Percentiles rank a stretch among this genome's conserved stretches.
Evolutionary conservation across 2,329 filamentous ascomycete genomes (phyloP).

Genomic region (Corynespora cassiicola): DNA sequence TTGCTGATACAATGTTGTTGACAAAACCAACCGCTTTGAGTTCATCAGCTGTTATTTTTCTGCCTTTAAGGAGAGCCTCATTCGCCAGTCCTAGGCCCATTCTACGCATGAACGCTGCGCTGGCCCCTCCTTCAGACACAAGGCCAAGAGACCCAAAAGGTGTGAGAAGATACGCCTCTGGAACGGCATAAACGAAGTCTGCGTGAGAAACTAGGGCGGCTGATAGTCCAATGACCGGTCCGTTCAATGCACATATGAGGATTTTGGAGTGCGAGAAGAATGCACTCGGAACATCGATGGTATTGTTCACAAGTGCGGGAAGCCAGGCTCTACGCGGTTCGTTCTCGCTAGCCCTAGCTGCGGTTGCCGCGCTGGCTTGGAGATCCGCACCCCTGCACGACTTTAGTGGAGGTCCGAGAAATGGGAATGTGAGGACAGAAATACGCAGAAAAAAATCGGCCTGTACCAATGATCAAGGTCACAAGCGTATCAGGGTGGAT

Average conservation of each 20-base stretch:
- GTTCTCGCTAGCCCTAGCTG: not conserved
- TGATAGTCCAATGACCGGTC: constrained; percentile 7
- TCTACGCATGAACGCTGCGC: constrained; percentile 74
- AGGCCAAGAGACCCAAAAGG: constrained; percentile 87
- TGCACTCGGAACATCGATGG: constrained; percentile 5
- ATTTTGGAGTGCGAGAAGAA: constrained; percentile 10
- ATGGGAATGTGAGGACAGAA: constrained; percentile 1
- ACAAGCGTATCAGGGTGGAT: constrained; percentile 3
- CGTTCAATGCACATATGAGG: constrained; percentile 7
- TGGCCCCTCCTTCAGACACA: constrained; percentile 83
- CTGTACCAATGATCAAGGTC: constrained; percentile 5
- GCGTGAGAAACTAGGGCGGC: constrained; percentile 8
- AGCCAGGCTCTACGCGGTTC: constrained; percentile 2
- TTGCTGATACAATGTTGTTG: constrained; percentile 74
- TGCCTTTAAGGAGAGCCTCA: constrained; percentile 87
- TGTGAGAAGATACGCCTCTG: constrained; percentile 80
- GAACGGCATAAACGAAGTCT: constrained; percentile 72
- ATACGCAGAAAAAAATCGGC: constrained; percentile 9
- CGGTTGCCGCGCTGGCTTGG: constrained; percentile 36
- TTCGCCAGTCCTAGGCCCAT: constrained; percentile 80
- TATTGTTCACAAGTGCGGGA: constrained; percentile 5
- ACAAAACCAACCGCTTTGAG: constrained; percentile 77
- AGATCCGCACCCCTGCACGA: constrained; percentile 76
- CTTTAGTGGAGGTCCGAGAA: not conserved
- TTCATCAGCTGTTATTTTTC: constrained; percentile 73